Base-by-base conservation (phyloP, 2,329 filamentous ascomycete genomes). In the Ophiocordyceps australis region DNA sequence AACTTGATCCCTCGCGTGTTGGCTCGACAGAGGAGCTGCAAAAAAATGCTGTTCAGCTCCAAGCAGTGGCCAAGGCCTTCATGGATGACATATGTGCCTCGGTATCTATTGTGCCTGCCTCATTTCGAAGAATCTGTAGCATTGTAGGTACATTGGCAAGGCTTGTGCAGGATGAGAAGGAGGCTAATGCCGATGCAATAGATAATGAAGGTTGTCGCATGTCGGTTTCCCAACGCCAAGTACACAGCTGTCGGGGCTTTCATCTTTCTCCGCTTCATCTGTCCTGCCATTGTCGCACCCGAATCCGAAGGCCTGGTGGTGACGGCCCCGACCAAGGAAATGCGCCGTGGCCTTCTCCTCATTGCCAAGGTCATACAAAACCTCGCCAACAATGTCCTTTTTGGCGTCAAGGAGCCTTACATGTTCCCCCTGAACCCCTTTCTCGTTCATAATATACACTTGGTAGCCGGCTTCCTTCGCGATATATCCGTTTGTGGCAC, bases 301-400 rank as follows among this genome's bases (percentile, higher is more conserved):
- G 72, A 78, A 40, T 63, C 60, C 2, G 74, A 77, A 39, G 70
- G 70, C 3, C 52, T 78, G n/a, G 66, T 77, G 12, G 51, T 58
- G 11, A 55, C 54, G 2, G 39, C 65, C 3, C 72, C 71, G 5
- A 71, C 71, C 2, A 76, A 75, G 41, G 71, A 75, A 37, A 74
- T 77, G 65, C 60, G 74, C 12, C 61, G 73, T 28, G 72, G 73
- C 4, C 54, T 78, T 5, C 55, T 78, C 17, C 56, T 78, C 17
- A 77, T 78, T 35, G 72, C 74, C 25, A 78, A 78, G 40, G 65
- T 78, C 30, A 65, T 78, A 14, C 74, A 78, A 37, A 77, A 76
- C 38, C 52, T 78, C 19, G 74, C 73, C 19, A 78, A 78, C 38
- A 78, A 78, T 30, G 72, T 77, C 16, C 53, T 77, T 2, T 78